Conservation (phyloP, 164 flowering plant species). For the Pachysandra terminalis region DNA sequence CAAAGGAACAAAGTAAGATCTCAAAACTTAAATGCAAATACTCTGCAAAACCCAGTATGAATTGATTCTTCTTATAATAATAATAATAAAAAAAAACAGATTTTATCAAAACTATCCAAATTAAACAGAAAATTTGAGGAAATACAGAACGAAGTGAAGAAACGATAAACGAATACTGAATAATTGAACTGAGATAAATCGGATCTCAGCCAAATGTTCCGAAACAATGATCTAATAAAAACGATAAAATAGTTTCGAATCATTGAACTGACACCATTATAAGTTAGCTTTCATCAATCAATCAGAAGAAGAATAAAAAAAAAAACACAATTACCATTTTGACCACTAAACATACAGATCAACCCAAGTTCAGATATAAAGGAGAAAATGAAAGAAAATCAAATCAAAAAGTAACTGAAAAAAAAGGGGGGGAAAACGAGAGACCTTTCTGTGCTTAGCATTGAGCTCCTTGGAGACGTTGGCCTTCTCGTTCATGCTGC, state of each 20-base stretch:
- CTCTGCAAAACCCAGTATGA: no score
- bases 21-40: no score
- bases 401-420: not conserved
- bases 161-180: no score
- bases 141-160: not conserved
- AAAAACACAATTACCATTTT: constrained; percentile 4
- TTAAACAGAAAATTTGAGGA: not conserved
- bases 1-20: no score
- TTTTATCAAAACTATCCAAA: not conserved
- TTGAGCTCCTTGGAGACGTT: constrained; percentile 52
- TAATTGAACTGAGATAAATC: not conserved
- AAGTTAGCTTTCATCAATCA: not conserved
- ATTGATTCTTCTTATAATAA: no score
- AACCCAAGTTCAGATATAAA: not conserved
- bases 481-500: constrained; percentile 52
- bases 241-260: not conserved
- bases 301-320: not conserved
- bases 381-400: not conserved
- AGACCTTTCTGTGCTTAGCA: constrained; percentile 53
- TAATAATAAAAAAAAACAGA: no score
- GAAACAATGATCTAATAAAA: constrained; percentile 1
- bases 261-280: not conserved
- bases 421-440: not conserved
- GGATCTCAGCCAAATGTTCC: not conserved
- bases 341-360: constrained; percentile 3